A percentile compares a stretch with the other conserved stretches of the same genome.
Evolutionary conservation across 2,329 filamentous ascomycete species (phyloP).

Genomic region (Tolypocladium tropicale): DNA sequence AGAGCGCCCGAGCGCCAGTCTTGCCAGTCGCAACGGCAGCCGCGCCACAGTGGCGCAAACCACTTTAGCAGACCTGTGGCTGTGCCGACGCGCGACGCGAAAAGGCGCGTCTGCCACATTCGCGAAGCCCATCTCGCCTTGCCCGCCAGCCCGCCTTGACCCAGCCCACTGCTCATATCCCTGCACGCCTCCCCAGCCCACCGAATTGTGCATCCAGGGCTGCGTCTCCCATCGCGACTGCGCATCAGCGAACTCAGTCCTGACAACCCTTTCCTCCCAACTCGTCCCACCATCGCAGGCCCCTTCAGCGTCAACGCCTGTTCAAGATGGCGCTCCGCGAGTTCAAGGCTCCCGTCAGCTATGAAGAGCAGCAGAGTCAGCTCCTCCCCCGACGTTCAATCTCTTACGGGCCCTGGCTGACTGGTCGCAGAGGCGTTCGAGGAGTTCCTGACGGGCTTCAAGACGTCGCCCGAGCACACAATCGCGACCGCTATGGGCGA

Average conservation of each 20-base stretch:
- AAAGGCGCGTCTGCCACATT: slow-evolving; percentile 17
- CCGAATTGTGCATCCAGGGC: slow-evolving; percentile 17
- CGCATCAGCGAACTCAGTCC: slow-evolving; percentile 5
- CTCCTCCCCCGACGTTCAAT: slow-evolving; percentile 6
- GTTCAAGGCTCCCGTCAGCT: slow-evolving; percentile 71
- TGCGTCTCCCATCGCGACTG: neutral
- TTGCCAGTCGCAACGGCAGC: no score
- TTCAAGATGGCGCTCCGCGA: slow-evolving; percentile 73
- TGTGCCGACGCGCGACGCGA: slow-evolving; percentile 20
- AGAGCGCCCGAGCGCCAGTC: no score
- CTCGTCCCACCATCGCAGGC: slow-evolving; percentile 5
- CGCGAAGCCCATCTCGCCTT: neutral
- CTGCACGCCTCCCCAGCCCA: slow-evolving; percentile 19
- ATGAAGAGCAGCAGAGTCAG: slow-evolving; percentile 75
- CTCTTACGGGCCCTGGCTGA: slow-evolving; percentile 15
- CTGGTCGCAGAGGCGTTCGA: slow-evolving; percentile 60
- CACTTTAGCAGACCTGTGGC: slow-evolving; percentile 11
- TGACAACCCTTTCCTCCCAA: slow-evolving; percentile 7
- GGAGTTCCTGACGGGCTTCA: slow-evolving; percentile 81
- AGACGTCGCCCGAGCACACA: slow-evolving; percentile 60
- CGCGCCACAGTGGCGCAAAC: slow-evolving; percentile 4
- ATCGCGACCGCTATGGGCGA: slow-evolving; percentile 75
- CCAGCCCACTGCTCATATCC: slow-evolving; percentile 9
- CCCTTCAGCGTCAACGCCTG: slow-evolving; percentile 1
- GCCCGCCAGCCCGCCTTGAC: neutral